Base-by-base conservation (phyloP, 2,329 filamentous ascomycete species). In the Ceratocystis ficicola region DNA sequence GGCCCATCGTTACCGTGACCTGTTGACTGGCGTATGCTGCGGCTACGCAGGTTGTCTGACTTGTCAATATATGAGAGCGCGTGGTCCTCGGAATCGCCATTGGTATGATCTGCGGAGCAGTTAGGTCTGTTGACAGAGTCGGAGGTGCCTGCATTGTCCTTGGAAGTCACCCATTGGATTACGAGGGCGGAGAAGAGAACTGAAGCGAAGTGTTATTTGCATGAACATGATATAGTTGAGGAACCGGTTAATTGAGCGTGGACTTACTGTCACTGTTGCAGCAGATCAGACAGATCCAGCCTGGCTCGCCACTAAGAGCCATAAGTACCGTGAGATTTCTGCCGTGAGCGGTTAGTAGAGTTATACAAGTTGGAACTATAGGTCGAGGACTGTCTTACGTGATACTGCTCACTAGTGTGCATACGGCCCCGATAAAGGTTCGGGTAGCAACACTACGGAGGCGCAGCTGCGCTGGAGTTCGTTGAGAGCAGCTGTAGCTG, bases 231-330 rank as follows among this genome's bases (percentile, higher is more conserved):
- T 22, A 50, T n/a, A 8, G 30, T 30, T 17, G 36, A 30, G 36
- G 10, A 46, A n/a, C n/a, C n/a, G 12, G 20, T 7, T 8, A 52
- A 46, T 25, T 32, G 52, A 15, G 32, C 20, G 67, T 6, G 36
- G 30, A 74, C 78, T 70, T 73, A 84, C 83, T 80, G 71, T 87
- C 84, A 68, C 79, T 77, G 70, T 86, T 86, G 71, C 84, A 87
- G 70, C 82, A 83, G 75, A 85, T 83, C 3, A 87, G 77, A 69
- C 83, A 87, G 2, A 87, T 78, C 83, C 84, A 87, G 2, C 81
- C 84, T 1, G 81, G 83, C 71, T 86, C 84, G 12, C 84, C 84
- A 28, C 82, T 73, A 1, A 86, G 77, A 1, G 77, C 77, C 76
- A 84, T 80, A 0, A 86, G 73, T 0, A 86, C 77, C 2, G 80